Conservation (phyloP, 1,139 yeast species). For the Yamadazyma oceani region DNA sequence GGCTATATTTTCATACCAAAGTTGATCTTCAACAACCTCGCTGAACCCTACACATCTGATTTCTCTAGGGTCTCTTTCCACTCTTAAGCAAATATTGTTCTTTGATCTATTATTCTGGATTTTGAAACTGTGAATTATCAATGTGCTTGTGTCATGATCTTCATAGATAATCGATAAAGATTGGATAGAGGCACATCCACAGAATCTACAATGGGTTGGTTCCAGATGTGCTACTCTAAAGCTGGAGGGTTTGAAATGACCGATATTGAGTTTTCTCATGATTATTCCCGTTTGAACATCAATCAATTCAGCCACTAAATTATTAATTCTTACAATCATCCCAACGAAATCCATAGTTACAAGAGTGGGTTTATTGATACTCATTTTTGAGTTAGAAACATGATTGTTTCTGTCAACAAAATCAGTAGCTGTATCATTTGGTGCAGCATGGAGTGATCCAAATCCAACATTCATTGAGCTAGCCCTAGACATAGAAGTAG, state of each 20-base stretch:
- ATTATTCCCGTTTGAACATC: slow-evolving; percentile 79
- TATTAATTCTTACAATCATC: slow-evolving; percentile 60
- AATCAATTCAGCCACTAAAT: slow-evolving; percentile 58
- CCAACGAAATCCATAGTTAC: slow-evolving; percentile 52
- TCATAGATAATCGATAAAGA: slow-evolving; percentile 73
- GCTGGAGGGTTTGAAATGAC: slow-evolving; percentile 59
- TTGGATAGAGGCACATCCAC: slow-evolving; percentile 83
- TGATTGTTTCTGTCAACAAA: neutral
- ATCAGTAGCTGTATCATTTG: neutral
- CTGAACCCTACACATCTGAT: slow-evolving; percentile 85
- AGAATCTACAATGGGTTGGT: slow-evolving; percentile 85
- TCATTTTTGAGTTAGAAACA: slow-evolving; percentile 6
- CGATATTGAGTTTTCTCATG: slow-evolving; percentile 56
- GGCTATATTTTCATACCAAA: slow-evolving; percentile 64
- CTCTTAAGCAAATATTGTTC: slow-evolving; percentile 78
- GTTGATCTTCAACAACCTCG: slow-evolving; percentile 67
- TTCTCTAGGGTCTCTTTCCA: slow-evolving; percentile 89
- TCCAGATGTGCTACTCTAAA: slow-evolving; percentile 75
- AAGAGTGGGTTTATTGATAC: slow-evolving; percentile 15
- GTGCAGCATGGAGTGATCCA: neutral
- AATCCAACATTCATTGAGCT: slow-evolving; percentile 7
- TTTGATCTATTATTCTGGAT: slow-evolving; percentile 70
- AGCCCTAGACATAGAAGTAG: slow-evolving; percentile 13
- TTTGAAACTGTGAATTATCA: slow-evolving; percentile 71
- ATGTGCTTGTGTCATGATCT: slow-evolving; percentile 53